These are phyloP conservation scores for Skeletonema menzelii DNA, from an alignment of 108 stramenopile genomes.

Conservation along the genomic window DNA sequence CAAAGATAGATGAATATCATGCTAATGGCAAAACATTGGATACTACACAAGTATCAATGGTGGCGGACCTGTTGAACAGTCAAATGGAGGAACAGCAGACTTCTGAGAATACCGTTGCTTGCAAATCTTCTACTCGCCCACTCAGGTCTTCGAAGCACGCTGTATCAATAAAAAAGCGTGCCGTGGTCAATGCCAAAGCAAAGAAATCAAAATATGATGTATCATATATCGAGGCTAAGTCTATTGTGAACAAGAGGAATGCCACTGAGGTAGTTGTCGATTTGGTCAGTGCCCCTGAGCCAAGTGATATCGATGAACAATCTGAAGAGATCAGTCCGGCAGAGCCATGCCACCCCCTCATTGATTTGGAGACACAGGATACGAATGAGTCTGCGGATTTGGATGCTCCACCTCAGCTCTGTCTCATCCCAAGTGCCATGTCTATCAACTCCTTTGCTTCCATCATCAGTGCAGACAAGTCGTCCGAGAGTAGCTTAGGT, in stretches of 20 bases:
- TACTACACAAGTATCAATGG: neutral
- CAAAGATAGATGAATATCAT: conserved; percentile 11
- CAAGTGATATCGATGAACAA: neutral
- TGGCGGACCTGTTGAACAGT: neutral
- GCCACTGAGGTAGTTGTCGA: neutral
- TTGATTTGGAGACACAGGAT: neutral
- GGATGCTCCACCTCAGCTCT: neutral
- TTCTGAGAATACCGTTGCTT: neutral
- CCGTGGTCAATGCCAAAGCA: conserved; percentile 5
- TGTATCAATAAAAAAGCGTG: conserved; percentile 2
- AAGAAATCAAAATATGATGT: conserved; percentile 16
- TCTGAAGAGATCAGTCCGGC: neutral
- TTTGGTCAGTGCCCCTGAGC: neutral
- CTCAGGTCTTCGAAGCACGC: conserved; percentile 10
- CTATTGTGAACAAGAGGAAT: conserved; percentile 2
- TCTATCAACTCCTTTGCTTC: neutral
- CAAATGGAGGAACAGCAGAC: neutral
- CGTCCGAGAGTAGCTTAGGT: neutral
- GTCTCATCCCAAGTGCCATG: neutral
- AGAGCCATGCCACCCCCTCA: neutral
- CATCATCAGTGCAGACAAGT: neutral
- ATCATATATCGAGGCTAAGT: neutral
- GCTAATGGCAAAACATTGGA: neutral
- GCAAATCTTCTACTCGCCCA: neutral
- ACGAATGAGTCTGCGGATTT: neutral